Evolutionary conservation across 2,329 filamentous ascomycete species (phyloP).

Genomic region (Fusarium keratoplasticum): DNA sequence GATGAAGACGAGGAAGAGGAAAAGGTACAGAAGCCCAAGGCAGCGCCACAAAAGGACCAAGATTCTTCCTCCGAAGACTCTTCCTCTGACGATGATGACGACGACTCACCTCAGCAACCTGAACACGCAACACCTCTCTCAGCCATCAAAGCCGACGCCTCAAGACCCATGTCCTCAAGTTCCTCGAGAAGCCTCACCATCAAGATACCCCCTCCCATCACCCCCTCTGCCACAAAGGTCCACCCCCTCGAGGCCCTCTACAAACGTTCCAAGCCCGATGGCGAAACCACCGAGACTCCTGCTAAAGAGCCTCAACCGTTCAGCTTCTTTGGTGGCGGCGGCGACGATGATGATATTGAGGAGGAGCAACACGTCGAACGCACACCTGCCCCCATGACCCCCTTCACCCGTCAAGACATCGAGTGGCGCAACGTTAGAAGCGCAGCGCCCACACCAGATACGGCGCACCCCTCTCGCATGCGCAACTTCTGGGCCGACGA

Average conservation of each 20-base stretch:
- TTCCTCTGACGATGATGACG: conserved; percentile 14
- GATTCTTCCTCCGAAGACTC: conserved; percentile 30
- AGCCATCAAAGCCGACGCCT: conserved; percentile 44
- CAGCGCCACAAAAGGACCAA: conserved; percentile 26
- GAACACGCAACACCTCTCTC: conserved; percentile 38
- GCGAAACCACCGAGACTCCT: conserved; percentile 48
- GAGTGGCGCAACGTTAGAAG: conserved; percentile 82
- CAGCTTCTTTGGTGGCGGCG: conserved; percentile 77
- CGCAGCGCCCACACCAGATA: conserved; percentile 94
- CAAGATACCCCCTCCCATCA: conserved; percentile 62
- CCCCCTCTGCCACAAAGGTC: conserved; percentile 63
- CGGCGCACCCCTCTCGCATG: conserved; percentile 77
- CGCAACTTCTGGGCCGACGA: conserved; percentile 69
- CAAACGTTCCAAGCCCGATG: conserved; percentile 72
- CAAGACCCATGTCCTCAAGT: conserved; percentile 62
- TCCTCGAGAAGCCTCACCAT: conserved; percentile 65
- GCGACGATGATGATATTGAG: conserved; percentile 58
- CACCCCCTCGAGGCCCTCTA: conserved; percentile 95
- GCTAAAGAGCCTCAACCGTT: conserved; percentile 69
- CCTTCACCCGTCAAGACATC: conserved; percentile 83
- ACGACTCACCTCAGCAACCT: conserved; percentile 13
- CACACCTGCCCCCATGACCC: conserved; percentile 76
- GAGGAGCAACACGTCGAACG: conserved; percentile 55
- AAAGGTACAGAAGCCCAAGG: conserved; percentile 6
- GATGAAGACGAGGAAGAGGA: conserved; percentile 47